Conservation (phyloP, 495 filamentous ascomycete genomes). For the Aspergillus homomorphus region DNA sequence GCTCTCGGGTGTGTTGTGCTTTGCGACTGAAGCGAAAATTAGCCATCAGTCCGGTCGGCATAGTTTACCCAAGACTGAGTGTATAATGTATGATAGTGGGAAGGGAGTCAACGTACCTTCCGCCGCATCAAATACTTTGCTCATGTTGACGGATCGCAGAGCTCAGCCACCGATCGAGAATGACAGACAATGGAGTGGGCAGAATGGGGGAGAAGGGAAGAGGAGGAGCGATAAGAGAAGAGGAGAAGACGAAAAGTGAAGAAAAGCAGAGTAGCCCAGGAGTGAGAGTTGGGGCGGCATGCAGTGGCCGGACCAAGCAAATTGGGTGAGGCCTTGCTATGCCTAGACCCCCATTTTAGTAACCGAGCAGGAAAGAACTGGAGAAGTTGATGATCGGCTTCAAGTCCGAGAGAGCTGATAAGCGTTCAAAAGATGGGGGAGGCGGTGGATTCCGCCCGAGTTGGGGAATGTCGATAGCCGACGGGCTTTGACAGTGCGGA, state of each 20-base stretch:
- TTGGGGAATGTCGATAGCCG: slow-evolving; percentile 39
- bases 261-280: not conserved
- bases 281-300: slow-evolving; percentile 6
- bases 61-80: not conserved
- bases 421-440: slow-evolving; percentile 17
- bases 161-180: not conserved
- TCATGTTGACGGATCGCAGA: slow-evolving; percentile 26
- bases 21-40: slow-evolving; percentile 52
- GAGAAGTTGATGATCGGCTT: slow-evolving; percentile 10
- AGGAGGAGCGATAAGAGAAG: slow-evolving; percentile 3
- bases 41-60: not conserved
- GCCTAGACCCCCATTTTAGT: slow-evolving; percentile 5
- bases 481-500: slow-evolving; percentile 8
- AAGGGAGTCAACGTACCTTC: slow-evolving; percentile 34
- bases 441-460: slow-evolving; percentile 20
- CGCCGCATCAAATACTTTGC: slow-evolving; percentile 44
- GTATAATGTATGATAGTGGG: not conserved
- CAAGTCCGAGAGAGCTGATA: slow-evolving; percentile 16
- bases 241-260: slow-evolving; percentile 5
- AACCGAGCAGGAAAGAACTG: slow-evolving; percentile 16
- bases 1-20: slow-evolving; percentile 75
- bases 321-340: not conserved
- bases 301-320: not conserved
- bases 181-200: not conserved
- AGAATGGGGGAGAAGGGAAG: not conserved